These are phyloP conservation scores for Galium porrigens DNA, from an alignment of 305 asterid genomes.

Conservation along the genomic window DNA sequence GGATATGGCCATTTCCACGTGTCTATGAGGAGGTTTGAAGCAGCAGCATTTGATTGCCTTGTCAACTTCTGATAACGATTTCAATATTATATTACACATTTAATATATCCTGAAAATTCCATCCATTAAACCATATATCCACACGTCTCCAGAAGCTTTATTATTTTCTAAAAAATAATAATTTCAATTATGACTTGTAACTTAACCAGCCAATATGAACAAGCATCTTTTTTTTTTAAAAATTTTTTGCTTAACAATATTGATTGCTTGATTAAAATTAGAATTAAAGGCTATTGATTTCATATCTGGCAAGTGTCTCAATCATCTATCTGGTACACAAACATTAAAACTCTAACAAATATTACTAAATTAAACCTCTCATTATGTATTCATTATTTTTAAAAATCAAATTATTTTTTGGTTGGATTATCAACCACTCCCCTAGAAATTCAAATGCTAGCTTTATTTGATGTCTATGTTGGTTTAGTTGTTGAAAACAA, in stretches of 20 bases:
- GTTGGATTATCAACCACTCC: constrained; percentile 26
- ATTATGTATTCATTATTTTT: no score
- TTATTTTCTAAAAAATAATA: not conserved
- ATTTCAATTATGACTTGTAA: constrained; percentile 14
- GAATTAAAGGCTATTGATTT: not conserved
- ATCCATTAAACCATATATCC: not conserved
- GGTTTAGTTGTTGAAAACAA: not conserved
- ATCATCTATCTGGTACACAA: constrained; percentile 15
- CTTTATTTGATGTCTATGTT: no score
- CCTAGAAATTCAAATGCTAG: constrained; percentile 9
- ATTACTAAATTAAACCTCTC: not conserved
- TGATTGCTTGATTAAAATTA: not conserved
- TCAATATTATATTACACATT: not conserved
- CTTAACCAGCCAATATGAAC: constrained; percentile 11
- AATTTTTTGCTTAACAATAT: not conserved
- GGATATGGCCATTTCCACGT: constrained; percentile 20
- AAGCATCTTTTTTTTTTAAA: not conserved
- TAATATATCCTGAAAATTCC: not conserved
- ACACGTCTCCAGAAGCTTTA: not conserved
- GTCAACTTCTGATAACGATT: constrained; percentile 11
- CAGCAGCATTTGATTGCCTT: constrained; percentile 15
- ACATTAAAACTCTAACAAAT: not conserved
- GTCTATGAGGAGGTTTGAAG: constrained; percentile 7
- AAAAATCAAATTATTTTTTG: constrained; percentile 1
- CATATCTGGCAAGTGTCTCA: not conserved